A percentile compares a stretch with the other conserved stretches of the same genome.
These are phyloP conservation scores for Aspergillus haitiensis DNA, from an alignment of 495 filamentous ascomycete species.

Conservation along the genomic window DNA sequence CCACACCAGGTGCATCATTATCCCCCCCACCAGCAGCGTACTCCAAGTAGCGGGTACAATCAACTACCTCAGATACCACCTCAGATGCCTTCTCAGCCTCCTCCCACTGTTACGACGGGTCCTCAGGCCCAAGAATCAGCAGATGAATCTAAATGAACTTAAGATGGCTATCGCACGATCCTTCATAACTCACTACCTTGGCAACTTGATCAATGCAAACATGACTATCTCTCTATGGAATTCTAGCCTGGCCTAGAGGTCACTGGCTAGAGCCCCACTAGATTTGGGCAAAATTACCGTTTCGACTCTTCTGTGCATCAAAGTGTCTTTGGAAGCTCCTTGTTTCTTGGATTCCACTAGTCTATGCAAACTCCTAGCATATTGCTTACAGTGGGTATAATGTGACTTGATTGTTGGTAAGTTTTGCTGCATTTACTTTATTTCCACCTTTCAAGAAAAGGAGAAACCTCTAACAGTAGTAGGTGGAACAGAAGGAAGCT, in stretches of 20 bases:
- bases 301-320: slow-evolving; percentile 7
- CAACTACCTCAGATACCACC: slow-evolving; percentile 52
- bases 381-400: slow-evolving; percentile 15
- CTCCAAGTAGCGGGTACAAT: slow-evolving; percentile 58
- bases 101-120: slow-evolving; percentile 36
- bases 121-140: slow-evolving; percentile 47
- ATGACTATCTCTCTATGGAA: slow-evolving; percentile 8
- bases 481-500: not conserved
- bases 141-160: slow-evolving; percentile 59
- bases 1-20: slow-evolving; percentile 68
- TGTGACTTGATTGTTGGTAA: slow-evolving; percentile 19
- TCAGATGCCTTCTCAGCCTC: slow-evolving; percentile 46
- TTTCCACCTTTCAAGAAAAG: not conserved
- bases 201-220: slow-evolving; percentile 4
- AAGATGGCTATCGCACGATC: slow-evolving; percentile 11
- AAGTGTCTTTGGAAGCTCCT: slow-evolving; percentile 17
- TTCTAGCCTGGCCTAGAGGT: slow-evolving; percentile 1
- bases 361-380: slow-evolving; percentile 13
- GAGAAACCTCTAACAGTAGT: slow-evolving; percentile 5
- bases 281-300: slow-evolving; percentile 9
- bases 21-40: slow-evolving; percentile 60
- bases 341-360: slow-evolving; percentile 16
- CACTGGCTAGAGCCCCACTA: slow-evolving; percentile 7
- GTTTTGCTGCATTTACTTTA: slow-evolving; percentile 1
- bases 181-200: slow-evolving; percentile 7